These are phyloP conservation scores for Scutellaria minor DNA, from an alignment of 257 asterid species.

Conservation along the genomic window DNA sequence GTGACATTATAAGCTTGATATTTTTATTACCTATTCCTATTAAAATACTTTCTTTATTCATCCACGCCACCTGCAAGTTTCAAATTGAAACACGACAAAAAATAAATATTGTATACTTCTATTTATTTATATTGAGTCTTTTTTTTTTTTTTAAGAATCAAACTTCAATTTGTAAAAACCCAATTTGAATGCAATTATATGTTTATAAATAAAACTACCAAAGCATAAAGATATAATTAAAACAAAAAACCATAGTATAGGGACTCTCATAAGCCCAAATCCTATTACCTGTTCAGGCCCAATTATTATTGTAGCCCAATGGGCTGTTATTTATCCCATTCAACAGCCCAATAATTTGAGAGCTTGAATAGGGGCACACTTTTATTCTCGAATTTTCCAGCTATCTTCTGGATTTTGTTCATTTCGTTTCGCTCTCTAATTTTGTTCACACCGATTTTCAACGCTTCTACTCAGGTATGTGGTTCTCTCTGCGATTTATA, in stretches of 20 bases:
- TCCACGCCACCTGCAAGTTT: too few relatives aligned
- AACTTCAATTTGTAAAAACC: too few relatives aligned
- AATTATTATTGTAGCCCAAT: background rate
- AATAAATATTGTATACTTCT: too few relatives aligned
- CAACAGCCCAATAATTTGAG: background rate
- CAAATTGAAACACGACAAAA: too few relatives aligned
- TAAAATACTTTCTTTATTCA: too few relatives aligned
- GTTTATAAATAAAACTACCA: too few relatives aligned
- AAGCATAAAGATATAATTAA: too few relatives aligned
- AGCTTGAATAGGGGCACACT: background rate
- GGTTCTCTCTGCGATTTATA: background rate
- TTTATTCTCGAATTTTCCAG: conserved; percentile 1
- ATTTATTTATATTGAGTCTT: too few relatives aligned
- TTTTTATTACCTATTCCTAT: too few relatives aligned
- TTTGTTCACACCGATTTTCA: background rate
- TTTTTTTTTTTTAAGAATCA: too few relatives aligned
- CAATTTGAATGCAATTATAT: too few relatives aligned
- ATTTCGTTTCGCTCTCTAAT: conserved; percentile 11
- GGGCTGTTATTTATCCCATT: background rate
- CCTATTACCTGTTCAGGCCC: background rate
- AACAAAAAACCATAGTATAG: background rate
- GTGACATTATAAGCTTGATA: too few relatives aligned
- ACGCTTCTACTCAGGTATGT: conserved; percentile 29
- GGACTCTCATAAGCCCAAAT: background rate
- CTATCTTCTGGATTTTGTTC: background rate